Base-by-base conservation (phyloP, 2,329 filamentous ascomycete genomes). In the Neofusicoccum laricinum region DNA sequence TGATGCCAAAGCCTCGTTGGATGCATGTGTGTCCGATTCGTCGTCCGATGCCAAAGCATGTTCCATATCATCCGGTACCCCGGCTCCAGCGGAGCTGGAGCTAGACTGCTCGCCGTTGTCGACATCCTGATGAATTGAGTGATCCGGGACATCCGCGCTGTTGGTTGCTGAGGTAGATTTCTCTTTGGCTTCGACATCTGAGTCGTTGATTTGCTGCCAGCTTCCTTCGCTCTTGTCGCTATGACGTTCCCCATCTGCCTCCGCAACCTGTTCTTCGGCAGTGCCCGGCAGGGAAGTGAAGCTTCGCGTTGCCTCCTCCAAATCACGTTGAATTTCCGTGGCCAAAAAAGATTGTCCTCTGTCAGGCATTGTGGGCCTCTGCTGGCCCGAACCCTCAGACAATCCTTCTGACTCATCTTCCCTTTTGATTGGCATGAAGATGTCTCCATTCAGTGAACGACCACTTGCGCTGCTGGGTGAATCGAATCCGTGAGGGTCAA, bases 361-460 rank as follows among this genome's bases (percentile, higher is more conserved):
- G 15, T 74, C 69, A 30, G 81, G 81, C 78, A 84, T 80, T n/a
- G 72, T 74, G 12, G 82, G 82, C 69, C 81, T 69, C 21, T 71
- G 71, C 4, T 55, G 49, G 15, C 30, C 55, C 2, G 61, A 53
- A 10, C 38, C 49, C 11, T 63, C 61, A 7, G 21, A 43, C 15
- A 30, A 32, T 4, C 10, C 32, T 19, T 19, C 48, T 6, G 17
- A 19, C 1, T 46, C 49, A 3, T 63, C 61, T 17, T 45, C n/a
- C n/a, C 41, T 36, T 4, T 14, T 17, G 4, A 34, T 3, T 7
- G 5, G 10, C 11, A 17, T 10, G n/a, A 43, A 12, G 25, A 46
- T 19, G 10, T 34, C 41, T 17, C 25, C 17, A 19, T 15, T 21
- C 6, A 14, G 15, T 7, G 41, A 15, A 19, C 40, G n/a, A 15